Base-by-base conservation (phyloP, 495 filamentous ascomycete species). In the Bombardia bombarda region DNA sequence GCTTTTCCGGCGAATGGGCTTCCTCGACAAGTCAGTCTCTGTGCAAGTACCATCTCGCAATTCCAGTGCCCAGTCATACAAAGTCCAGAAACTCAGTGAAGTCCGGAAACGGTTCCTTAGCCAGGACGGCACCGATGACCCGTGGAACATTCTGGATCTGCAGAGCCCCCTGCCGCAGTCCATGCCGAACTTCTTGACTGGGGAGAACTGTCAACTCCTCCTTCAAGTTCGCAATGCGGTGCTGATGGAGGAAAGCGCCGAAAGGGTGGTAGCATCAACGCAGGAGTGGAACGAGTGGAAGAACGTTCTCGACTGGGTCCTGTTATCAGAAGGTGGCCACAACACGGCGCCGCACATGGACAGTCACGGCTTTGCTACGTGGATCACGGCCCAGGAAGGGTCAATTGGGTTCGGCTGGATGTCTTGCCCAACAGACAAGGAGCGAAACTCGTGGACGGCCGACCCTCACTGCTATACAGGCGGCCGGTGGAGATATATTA, bases 251-350 rank as follows among this genome's bases (percentile, higher is more conserved):
- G 31, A 32, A 5, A 35, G 41, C 33, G 44, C 44, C n/a, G 35
- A 52, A 41, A 43, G 49, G 23, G 24, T 36, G 6, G 34, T 23
- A n/a, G 44, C 38, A 10, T 19, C 44, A 2, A 13, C 7, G 2
- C 6, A 44, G 17, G 9, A 44, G 10, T 47, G 35, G 49, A 41
- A 43, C 23, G 13, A 40, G 31, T 52, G 44, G 49, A 40, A 30
- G 23, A 25, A 44, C 38, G 38, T 52, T 26, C 4, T 32, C 1
- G 41, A 52, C 18, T 47, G 23, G 28, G 36, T 30, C 8, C 39
- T 53, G 7, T 32, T 49, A n/a, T 49, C 46, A n/a, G 24, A 50
- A 38, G 46, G 45, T 4, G 50, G 50, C 8, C 32, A 53, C 22
- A 20, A 42, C 18, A 53, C 50, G 7, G 37, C 40, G 7, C 45